phyloP scores from a whole-genome alignment of 306 rosid species.

The Rosa persica region DNA sequence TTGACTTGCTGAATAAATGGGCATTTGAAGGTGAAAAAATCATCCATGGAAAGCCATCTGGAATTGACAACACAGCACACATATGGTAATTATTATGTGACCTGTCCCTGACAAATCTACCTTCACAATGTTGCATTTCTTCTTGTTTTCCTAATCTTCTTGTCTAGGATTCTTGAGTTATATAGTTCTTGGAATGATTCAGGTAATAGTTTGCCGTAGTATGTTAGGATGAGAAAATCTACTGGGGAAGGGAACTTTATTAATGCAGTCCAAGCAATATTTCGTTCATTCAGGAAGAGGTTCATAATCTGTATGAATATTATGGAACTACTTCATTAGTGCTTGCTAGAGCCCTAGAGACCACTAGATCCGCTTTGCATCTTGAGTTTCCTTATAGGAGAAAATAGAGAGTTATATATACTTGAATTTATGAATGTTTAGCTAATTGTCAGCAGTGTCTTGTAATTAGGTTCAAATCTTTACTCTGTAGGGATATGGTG shows the following conservation, averaged over 20 bases:
- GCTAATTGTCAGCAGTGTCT: background rate
- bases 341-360: background rate
- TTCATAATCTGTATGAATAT: background rate
- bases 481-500: background rate
- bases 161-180: background rate
- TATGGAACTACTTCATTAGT: background rate
- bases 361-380: background rate
- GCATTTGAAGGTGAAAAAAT: constrained; percentile 99
- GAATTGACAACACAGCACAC: constrained; percentile 90
- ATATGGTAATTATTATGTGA: constrained; percentile 52
- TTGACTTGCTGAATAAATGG: constrained; percentile 81
- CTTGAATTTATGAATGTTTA: background rate
- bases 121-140: background rate
- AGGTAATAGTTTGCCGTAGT: background rate
- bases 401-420: background rate
- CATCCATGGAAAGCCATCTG: constrained; percentile 94
- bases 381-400: background rate
- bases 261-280: background rate
- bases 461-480: background rate
- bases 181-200: constrained; percentile 8
- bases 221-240: background rate
- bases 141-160: constrained; percentile 6
- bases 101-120: constrained; percentile 12
- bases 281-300: background rate
- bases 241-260: background rate